A percentile compares a stretch with the other conserved stretches of the same genome.
Evolutionary conservation across 768 basidiomycete genomes (phyloP).

Genomic region (Sarcodon sp.): DNA sequence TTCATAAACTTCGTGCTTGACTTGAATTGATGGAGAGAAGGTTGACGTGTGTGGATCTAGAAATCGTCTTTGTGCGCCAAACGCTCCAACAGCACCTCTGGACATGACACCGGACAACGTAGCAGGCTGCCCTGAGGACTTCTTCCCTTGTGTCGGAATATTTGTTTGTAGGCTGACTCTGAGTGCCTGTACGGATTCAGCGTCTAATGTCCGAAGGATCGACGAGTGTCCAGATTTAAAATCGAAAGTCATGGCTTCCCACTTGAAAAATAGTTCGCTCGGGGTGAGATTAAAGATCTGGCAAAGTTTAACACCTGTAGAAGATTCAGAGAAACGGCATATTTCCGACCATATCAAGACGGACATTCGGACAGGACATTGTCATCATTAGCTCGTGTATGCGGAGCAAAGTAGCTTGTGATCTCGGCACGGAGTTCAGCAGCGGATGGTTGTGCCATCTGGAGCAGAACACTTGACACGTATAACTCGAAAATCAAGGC

Average conservation of each 20-base stretch:
- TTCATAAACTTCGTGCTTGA: too few species aligned
- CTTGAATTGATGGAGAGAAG: too few species aligned
- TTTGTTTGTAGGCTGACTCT: conserved; percentile 1
- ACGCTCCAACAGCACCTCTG: not conserved
- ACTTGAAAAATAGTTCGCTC: conserved; percentile 48
- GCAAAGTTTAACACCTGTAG: conserved; percentile 50
- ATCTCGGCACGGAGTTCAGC: conserved; percentile 6
- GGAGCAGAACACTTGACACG: not conserved
- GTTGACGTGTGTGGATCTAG: too few species aligned
- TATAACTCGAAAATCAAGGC: not conserved
- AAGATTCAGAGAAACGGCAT: conserved; percentile 5
- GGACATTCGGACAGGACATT: conserved; percentile 29
- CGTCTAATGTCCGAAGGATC: not conserved
- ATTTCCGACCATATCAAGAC: conserved; percentile 6
- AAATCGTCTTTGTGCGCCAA: too few species aligned
- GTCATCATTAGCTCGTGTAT: too few species aligned
- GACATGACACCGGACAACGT: not conserved
- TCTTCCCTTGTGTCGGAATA: conserved; percentile 3
- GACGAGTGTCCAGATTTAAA: not conserved
- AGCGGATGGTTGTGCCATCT: not conserved
- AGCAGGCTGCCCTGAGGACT: not conserved
- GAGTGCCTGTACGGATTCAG: not conserved
- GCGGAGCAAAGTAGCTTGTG: too few species aligned
- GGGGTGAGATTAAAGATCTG: conserved; percentile 42
- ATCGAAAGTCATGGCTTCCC: conserved; percentile 33